Evolutionary conservation across 495 filamentous ascomycete genomes (phyloP).

Genomic region (Xylaria acuta): DNA sequence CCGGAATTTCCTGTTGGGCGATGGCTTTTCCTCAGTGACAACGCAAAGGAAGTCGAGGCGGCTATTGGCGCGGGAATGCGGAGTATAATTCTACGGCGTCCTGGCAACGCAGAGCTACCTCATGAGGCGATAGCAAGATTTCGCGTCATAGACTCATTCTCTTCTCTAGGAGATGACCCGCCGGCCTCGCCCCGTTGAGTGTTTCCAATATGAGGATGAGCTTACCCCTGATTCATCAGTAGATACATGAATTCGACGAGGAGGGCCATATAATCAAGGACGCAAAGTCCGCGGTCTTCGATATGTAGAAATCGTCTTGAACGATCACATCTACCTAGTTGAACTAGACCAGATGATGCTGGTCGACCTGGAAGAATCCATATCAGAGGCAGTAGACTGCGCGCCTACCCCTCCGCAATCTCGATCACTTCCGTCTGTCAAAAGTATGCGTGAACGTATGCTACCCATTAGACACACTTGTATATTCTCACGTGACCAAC

Average conservation of each 20-base stretch:
- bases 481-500: neutral
- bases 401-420: neutral
- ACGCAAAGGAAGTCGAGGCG: constrained; percentile 70
- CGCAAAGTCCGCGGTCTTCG: neutral
- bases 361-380: neutral
- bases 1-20: constrained; percentile 46
- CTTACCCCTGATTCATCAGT: neutral
- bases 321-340: neutral
- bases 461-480: too few relatives aligned
- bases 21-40: constrained; percentile 76
- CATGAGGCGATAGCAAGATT: constrained; percentile 51
- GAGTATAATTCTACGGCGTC: constrained; percentile 64
- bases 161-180: constrained; percentile 37
- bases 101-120: constrained; percentile 65
- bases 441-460: too few relatives aligned
- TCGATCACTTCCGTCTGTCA: neutral
- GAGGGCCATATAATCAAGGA: neutral
- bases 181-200: neutral
- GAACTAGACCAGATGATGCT: neutral
- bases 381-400: neutral
- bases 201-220: neutral
- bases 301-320: neutral
- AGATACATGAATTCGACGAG: neutral
- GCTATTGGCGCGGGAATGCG: constrained; percentile 69
- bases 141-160: constrained; percentile 55